Evolutionary conservation across 1,284 basidiomycete genomes (phyloP), one percentile per base, ranked within the genome.

Genomic region (Rhodotorula sp.): DNA sequence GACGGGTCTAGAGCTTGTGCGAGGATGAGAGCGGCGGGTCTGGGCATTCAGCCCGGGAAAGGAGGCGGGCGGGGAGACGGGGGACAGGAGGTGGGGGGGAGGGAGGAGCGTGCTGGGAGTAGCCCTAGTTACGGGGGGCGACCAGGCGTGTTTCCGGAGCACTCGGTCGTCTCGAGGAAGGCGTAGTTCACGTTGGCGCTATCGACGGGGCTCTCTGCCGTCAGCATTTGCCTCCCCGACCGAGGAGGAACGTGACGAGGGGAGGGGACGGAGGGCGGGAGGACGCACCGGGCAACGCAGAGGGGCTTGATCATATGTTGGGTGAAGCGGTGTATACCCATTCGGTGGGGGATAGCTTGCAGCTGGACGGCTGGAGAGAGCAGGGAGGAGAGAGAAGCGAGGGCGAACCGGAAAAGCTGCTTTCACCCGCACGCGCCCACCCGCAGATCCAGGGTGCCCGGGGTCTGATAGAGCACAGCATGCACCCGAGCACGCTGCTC

Each of bases 311-410:
- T 62, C 61, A 62, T 62, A 37, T 17, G 27, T n/a, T 62, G 61
- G 61, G 19, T 29, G 50, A 25, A 53, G 61, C 37, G 19, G n/a
- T 21, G 50, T 62, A 54, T 62, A 62, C 61, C 61, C 61, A 62
- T 62, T 53, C 53, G 51, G 19, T 6, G 53, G 13, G 34, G 36
- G 15, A 12, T 3, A 36, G 22, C 27, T 34, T 12, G 44, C 44
- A 44, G 44, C n/a, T 51, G 36, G 8, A 32, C 21, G 36, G 32
- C 34, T 3, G 27, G 19, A 39, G 48, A 13, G 36, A 51, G 55
- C 12, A 46, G 3, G 27, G 27, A 29, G 27, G 8, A 27, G 46
- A 34, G n/a, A 19, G 2, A 27, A 22, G 54, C 25, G 34, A 58
- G 34, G 12, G 55, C 32, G 25, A 8, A 32, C 48, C 3, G 48